Evolutionary conservation across 495 filamentous ascomycete species (phyloP).

Genomic region (Xylaria intraflava): DNA sequence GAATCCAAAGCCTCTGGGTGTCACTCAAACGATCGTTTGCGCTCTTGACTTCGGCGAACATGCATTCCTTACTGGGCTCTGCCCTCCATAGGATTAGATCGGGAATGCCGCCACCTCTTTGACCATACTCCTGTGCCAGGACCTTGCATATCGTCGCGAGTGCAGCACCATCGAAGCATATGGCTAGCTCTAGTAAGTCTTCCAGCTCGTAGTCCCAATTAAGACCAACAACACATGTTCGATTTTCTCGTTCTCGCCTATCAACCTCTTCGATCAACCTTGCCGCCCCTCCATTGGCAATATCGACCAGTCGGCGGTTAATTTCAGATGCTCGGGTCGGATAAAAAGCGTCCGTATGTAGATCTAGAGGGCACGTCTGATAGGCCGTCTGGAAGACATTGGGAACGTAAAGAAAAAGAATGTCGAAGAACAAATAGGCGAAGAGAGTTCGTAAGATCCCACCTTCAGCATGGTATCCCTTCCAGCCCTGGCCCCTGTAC

Average conservation of each 20-base stretch:
- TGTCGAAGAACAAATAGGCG: constrained; percentile 85
- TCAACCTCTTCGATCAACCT: constrained; percentile 62
- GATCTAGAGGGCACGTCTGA: constrained; percentile 87
- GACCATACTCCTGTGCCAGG: constrained; percentile 87
- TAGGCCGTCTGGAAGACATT: constrained; percentile 95
- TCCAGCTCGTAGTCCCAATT: constrained; percentile 81
- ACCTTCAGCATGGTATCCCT: constrained; percentile 89
- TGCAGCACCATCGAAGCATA: constrained; percentile 70
- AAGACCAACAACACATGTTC: constrained; percentile 80
- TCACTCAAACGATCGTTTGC: constrained; percentile 95
- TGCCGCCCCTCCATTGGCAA: constrained; percentile 67
- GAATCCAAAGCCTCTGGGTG: constrained; percentile 94
- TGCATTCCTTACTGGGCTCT: constrained; percentile 24
- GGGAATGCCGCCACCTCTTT: constrained; percentile 81
- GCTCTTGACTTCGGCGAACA: constrained; percentile 90
- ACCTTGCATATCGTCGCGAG: constrained; percentile 84
- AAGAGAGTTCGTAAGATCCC: constrained; percentile 88
- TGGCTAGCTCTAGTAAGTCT: constrained; percentile 77
- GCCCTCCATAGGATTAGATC: constrained; percentile 84
- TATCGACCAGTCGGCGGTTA: constrained; percentile 77
- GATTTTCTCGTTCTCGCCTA: constrained; percentile 54
- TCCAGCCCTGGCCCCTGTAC: constrained; percentile 81
- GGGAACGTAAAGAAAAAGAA: constrained; percentile 87
- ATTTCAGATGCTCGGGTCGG: constrained; percentile 78
- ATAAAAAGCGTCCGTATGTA: constrained; percentile 93